Evolutionary conservation across 768 basidiomycete genomes (phyloP).

Genomic region (Lactarius evosmus): DNA sequence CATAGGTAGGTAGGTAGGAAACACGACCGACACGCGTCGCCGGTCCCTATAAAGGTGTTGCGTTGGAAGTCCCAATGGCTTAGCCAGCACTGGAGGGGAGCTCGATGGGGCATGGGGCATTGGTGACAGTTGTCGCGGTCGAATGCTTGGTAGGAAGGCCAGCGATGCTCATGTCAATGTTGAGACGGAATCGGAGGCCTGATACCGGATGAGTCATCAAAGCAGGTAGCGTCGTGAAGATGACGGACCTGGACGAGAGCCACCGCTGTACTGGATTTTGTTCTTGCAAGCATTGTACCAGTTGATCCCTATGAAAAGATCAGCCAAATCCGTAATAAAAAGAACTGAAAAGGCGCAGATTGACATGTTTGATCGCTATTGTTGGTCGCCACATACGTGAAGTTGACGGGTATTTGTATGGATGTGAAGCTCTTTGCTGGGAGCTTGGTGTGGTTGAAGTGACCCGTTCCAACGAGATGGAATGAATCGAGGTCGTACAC

Average conservation of each 20-base stretch:
- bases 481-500: conserved; percentile 68
- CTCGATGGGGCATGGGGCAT: conserved; percentile 37
- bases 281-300: conserved; percentile 82
- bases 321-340: conserved; percentile 13
- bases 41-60: neutral
- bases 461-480: conserved; percentile 64
- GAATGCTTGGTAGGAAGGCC: conserved; percentile 35
- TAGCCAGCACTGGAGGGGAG: conserved; percentile 30
- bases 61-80: neutral
- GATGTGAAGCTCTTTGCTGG: conserved; percentile 64
- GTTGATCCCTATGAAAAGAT: conserved; percentile 49
- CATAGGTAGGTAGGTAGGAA: conserved; percentile 4
- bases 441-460: conserved; percentile 54
- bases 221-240: neutral
- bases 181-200: conserved; percentile 38
- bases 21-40: neutral
- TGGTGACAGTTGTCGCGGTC: conserved; percentile 35
- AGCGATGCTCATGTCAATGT: conserved; percentile 36
- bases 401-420: conserved; percentile 73
- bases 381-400: conserved; percentile 79
- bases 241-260: conserved; percentile 58
- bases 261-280: conserved; percentile 43
- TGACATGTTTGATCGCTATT: conserved; percentile 80
- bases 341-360: conserved; percentile 28
- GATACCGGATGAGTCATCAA: neutral